A percentile compares a stretch with the other conserved stretches of the same genome.
Conservation (phyloP, 1,284 basidiomycete genomes). For the Omphalotus olearius region DNA sequence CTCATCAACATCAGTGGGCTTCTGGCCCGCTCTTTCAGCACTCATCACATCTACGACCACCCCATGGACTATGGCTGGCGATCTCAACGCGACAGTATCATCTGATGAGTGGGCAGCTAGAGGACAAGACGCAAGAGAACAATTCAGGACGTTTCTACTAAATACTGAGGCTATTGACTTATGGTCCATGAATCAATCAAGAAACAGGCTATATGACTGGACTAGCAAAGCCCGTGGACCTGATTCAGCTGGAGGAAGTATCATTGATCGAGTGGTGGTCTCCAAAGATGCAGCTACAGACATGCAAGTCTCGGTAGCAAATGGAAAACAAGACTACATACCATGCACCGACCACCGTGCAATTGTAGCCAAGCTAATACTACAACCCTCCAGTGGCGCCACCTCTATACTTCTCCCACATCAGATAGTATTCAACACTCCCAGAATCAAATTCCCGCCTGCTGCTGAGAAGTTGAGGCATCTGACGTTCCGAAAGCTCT, state of each 20-base stretch:
- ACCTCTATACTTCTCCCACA: neutral
- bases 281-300: neutral
- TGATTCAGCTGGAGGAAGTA: slow-evolving; percentile 6
- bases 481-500: neutral
- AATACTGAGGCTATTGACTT: slow-evolving; percentile 8
- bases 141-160: slow-evolving; percentile 8
- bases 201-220: slow-evolving; percentile 9
- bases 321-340: slow-evolving; percentile 7
- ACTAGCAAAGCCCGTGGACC: slow-evolving; percentile 5
- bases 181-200: slow-evolving; percentile 6
- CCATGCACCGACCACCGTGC: slow-evolving; percentile 14
- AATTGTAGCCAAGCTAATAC: slow-evolving; percentile 6
- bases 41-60: slow-evolving; percentile 4
- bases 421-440: neutral
- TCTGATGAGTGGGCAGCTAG: slow-evolving; percentile 8
- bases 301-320: slow-evolving; percentile 4
- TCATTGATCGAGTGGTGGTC: slow-evolving; percentile 12
- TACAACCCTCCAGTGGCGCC: neutral
- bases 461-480: neutral
- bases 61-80: slow-evolving; percentile 12
- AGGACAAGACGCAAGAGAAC: slow-evolving; percentile 6
- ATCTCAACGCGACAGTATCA: slow-evolving; percentile 13
- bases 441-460: neutral
- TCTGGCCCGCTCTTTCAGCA: slow-evolving; percentile 10
- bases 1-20: slow-evolving; percentile 2